These are phyloP conservation scores for Firmiana major DNA, from an alignment of 345 rosid species.

Conservation along the genomic window DNA sequence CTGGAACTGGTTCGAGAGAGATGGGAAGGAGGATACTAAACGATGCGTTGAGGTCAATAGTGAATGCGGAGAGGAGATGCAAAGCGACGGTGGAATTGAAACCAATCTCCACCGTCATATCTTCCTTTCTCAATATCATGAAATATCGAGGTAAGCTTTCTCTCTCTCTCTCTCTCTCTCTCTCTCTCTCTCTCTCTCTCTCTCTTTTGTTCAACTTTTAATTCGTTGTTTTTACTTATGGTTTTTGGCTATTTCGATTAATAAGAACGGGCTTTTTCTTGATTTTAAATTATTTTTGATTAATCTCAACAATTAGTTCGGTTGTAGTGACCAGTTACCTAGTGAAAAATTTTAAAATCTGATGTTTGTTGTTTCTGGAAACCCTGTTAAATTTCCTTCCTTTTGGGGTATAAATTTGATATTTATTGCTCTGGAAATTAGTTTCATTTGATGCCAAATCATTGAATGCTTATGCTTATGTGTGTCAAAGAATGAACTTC, in stretches of 20 bases:
- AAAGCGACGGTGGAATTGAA: conserved; percentile 72
- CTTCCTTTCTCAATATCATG: conserved; percentile 89
- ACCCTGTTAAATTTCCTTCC: not conserved
- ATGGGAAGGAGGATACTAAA: conserved; percentile 93
- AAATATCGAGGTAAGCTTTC: conserved; percentile 54
- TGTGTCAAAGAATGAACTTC: not conserved
- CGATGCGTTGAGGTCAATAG: conserved; percentile 79
- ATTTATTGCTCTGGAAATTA: not conserved
- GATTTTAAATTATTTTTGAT: not conserved
- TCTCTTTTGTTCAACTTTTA: not conserved
- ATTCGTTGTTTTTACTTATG: not conserved
- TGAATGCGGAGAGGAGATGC: conserved; percentile 82
- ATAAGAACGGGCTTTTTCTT: not conserved
- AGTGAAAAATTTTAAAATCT: not conserved
- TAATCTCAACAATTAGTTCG: not conserved
- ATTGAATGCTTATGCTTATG: not conserved
- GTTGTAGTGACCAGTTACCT: not conserved
- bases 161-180: not conserved
- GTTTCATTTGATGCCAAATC: not conserved
- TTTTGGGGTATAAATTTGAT: not conserved
- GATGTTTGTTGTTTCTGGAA: not conserved
- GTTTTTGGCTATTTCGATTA: not conserved
- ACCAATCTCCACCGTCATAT: conserved; percentile 81
- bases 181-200: not conserved
- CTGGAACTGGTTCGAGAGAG: conserved; percentile 13